These are phyloP conservation scores for Leccinum fallax DNA, from an alignment of 1,284 basidiomycete genomes.

Conservation along the genomic window DNA sequence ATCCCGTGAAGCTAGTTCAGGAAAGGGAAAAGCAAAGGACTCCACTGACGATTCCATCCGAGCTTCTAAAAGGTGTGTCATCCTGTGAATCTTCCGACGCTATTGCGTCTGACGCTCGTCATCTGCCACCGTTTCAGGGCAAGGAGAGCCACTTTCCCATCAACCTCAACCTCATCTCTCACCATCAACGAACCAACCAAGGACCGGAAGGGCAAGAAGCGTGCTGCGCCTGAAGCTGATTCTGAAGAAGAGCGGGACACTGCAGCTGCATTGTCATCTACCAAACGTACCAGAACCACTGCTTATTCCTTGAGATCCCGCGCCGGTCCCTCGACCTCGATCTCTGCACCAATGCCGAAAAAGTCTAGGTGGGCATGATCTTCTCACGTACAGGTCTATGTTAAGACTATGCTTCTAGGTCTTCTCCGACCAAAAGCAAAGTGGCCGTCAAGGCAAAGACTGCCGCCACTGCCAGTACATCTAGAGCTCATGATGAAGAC, in stretches of 20 bases:
- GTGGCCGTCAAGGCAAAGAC: slow-evolving; percentile 60
- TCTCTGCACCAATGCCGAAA: slow-evolving; percentile 65
- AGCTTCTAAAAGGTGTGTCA: slow-evolving; percentile 60
- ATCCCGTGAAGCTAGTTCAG: slow-evolving; percentile 49
- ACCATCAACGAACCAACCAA: slow-evolving; percentile 74
- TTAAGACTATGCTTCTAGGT: slow-evolving; percentile 37
- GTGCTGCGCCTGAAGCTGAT: slow-evolving; percentile 67
- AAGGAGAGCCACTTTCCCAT: slow-evolving; percentile 56
- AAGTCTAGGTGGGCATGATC: slow-evolving; percentile 57
- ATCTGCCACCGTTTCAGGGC: slow-evolving; percentile 44
- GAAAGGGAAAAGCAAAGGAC: slow-evolving; percentile 69
- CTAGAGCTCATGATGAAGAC: slow-evolving; percentile 67
- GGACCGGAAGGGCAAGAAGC: slow-evolving; percentile 84
- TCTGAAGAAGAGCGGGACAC: slow-evolving; percentile 59
- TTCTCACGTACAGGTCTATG: slow-evolving; percentile 14
- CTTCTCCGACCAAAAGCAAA: slow-evolving; percentile 62
- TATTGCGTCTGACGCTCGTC: slow-evolving; percentile 25
- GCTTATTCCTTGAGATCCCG: slow-evolving; percentile 71
- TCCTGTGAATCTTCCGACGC: slow-evolving; percentile 24
- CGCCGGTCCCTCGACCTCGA: slow-evolving; percentile 44
- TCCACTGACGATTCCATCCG: slow-evolving; percentile 51
- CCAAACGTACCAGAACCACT: slow-evolving; percentile 58
- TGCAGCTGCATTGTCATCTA: slow-evolving; percentile 44
- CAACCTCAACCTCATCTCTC: slow-evolving; percentile 46
- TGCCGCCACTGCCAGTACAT: slow-evolving; percentile 58